Conservation (phyloP, 2,329 filamentous ascomycete species). For the Microsporum audouinii region DNA sequence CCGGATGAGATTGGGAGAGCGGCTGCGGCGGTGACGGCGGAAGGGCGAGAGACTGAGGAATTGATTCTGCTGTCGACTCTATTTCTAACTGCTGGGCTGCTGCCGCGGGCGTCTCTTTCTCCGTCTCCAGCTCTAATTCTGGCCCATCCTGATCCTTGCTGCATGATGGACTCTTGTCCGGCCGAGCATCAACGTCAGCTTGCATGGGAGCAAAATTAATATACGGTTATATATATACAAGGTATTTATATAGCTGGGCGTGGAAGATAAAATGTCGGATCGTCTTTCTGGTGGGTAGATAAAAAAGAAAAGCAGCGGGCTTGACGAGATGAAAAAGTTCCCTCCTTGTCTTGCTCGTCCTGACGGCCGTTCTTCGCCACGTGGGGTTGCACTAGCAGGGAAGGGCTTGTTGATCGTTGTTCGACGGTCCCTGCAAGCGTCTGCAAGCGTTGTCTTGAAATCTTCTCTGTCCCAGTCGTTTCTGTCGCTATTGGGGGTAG, state of each 20-base stretch:
- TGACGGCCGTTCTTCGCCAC: neutral
- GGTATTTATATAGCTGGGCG: neutral
- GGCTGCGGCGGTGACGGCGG: neutral
- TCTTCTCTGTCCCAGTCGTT: neutral
- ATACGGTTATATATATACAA: neutral
- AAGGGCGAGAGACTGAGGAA: neutral
- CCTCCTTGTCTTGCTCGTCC: neutral
- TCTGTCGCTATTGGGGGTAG: too few relatives aligned
- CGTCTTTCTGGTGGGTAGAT: neutral
- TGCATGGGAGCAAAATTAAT: neutral
- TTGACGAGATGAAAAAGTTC: neutral
- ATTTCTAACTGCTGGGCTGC: neutral
- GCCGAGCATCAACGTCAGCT: neutral
- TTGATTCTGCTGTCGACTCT: neutral
- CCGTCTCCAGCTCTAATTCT: neutral
- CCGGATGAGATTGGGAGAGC: neutral
- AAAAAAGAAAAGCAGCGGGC: neutral
- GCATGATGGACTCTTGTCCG: constrained; percentile 1
- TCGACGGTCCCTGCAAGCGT: neutral
- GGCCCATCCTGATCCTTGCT: neutral
- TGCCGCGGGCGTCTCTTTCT: neutral
- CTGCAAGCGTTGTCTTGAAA: neutral
- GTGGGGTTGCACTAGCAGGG: neutral
- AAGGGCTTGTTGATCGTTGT: neutral
- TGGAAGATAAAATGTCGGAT: neutral